A percentile compares a stretch with the other conserved stretches of the same genome.
phyloP scores from a whole-genome alignment of 2,329 filamentous ascomycete species.

The Fragosphaeria purpurea region DNA sequence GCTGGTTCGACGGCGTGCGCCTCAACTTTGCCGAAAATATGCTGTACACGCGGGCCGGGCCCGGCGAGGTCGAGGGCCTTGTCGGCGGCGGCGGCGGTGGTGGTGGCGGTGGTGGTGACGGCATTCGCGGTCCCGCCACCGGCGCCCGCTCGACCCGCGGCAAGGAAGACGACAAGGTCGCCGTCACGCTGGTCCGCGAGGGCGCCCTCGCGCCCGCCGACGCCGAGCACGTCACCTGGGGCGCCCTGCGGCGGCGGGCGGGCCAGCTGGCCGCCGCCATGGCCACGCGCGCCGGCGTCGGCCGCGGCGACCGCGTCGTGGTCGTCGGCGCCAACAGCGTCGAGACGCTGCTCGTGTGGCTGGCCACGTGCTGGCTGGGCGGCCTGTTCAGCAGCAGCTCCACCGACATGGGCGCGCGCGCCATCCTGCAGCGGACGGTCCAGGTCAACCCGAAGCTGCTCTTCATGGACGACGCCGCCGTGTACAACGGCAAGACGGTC shows the following conservation, averaged over 20 bases:
- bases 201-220: conserved; percentile 36
- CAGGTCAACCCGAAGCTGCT: conserved; percentile 70
- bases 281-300: conserved; percentile 49
- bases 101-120: no score
- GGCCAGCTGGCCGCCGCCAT: conserved; percentile 56
- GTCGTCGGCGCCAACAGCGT: conserved; percentile 66
- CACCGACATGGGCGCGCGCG: conserved; percentile 75
- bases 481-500: conserved; percentile 69
- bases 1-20: conserved; percentile 65
- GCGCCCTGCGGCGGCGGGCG: conserved; percentile 49
- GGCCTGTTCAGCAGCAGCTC: conserved; percentile 66
- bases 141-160: conserved; percentile 28
- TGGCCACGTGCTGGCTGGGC: conserved; percentile 61
- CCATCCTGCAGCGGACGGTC: conserved; percentile 61
- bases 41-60: conserved; percentile 44
- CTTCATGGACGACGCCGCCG: conserved; percentile 72
- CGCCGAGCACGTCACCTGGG: conserved; percentile 54
- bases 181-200: conserved; percentile 63
- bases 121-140: conserved; percentile 24
- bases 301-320: conserved; percentile 63
- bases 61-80: no score
- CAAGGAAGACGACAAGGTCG: conserved; percentile 64
- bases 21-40: conserved; percentile 77
- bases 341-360: conserved; percentile 61
- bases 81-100: no score